Percentiles rank a stretch among this genome's conserved stretches.
Conservation (phyloP, 202 grass and related monocot genomes). For the Zizania palustris region DNA sequence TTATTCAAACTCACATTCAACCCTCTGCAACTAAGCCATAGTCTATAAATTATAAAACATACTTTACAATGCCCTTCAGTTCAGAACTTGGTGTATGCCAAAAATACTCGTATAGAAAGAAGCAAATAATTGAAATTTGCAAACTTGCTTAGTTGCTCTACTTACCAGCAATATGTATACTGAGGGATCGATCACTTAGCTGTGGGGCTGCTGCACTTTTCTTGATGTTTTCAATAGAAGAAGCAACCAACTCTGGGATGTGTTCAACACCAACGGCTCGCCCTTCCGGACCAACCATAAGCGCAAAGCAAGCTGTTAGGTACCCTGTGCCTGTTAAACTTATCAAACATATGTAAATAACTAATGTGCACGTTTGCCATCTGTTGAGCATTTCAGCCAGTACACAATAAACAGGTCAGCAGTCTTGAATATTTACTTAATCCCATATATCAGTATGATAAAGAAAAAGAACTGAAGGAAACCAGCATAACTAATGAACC, state of each 20-base stretch:
- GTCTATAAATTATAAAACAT: neutral
- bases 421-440: neutral
- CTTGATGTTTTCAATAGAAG: conserved; percentile 74
- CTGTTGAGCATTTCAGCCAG: neutral
- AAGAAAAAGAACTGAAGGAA: neutral
- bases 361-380: neutral
- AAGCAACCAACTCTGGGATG: conserved; percentile 74
- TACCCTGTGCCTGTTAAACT: conserved; percentile 70
- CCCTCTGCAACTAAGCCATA: neutral
- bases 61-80: neutral
- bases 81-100: neutral
- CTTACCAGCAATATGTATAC: conserved; percentile 60
- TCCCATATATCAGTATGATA: conserved; percentile 5
- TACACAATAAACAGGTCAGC: neutral
- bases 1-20: conserved; percentile 10
- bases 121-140: neutral
- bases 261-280: conserved; percentile 69
- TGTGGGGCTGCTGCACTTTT: conserved; percentile 62
- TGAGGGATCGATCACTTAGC: conserved; percentile 63
- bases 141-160: neutral
- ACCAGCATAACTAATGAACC: neutral
- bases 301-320: conserved; percentile 73
- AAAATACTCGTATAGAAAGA: neutral
- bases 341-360: neutral
- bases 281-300: conserved; percentile 76